Percentiles rank a stretch among this genome's conserved stretches.
phyloP scores from a whole-genome alignment of 805 yeast species.

The Pichia ethanolica region DNA sequence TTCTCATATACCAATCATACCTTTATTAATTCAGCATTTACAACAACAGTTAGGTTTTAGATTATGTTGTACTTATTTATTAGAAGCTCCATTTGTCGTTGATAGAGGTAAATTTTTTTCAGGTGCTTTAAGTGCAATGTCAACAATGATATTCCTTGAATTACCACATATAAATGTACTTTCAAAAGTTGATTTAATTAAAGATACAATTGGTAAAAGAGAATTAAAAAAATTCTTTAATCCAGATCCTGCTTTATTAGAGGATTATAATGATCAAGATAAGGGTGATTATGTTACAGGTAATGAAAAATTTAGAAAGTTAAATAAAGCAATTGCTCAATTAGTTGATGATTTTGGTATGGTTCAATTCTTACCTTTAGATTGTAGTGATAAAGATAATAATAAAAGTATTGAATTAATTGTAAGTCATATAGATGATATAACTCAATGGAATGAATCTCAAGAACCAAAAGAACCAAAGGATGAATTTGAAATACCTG shows the following conservation, averaged over 20 bases:
- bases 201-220: constrained; percentile 66
- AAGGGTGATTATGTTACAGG: constrained; percentile 24
- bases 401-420: constrained; percentile 73
- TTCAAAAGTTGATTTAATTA: constrained; percentile 80
- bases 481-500: constrained; percentile 64
- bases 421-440: constrained; percentile 87
- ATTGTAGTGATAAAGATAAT: constrained; percentile 51
- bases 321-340: constrained; percentile 79
- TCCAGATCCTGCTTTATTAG: constrained; percentile 81
- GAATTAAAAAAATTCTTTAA: constrained; percentile 78
- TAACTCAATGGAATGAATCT: constrained; percentile 94
- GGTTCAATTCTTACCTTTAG: constrained; percentile 94
- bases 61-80: constrained; percentile 83
- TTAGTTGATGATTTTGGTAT: constrained; percentile 96
- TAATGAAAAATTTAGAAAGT: constrained; percentile 55
- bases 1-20: constrained; percentile 90
- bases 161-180: constrained; percentile 90
- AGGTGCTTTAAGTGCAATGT: constrained; percentile 95
- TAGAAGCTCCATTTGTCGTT: constrained; percentile 90
- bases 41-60: constrained; percentile 74
- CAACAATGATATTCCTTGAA: constrained; percentile 93
- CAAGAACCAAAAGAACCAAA: constrained; percentile 97
- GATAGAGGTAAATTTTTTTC: constrained; percentile 90
- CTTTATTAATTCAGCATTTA: constrained; percentile 80
- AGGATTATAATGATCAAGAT: constrained; percentile 29